Base-by-base conservation (phyloP, 75 land plant species). In the Picea sitchensis region DNA sequence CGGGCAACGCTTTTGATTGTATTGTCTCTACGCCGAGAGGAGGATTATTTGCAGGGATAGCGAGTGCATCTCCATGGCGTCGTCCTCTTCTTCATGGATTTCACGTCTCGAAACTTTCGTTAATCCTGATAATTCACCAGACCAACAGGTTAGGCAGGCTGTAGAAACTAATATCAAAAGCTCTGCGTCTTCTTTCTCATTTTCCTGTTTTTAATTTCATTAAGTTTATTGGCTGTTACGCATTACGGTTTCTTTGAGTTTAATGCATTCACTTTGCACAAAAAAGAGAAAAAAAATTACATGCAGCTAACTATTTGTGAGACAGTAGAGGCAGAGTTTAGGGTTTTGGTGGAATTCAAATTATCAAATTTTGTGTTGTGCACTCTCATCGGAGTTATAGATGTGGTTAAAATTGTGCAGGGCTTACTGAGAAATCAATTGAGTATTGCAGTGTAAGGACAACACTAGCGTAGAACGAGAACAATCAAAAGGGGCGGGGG, bases 41-140 rank as follows among this genome's bases (percentile, higher is more conserved):
- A 51, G 56, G 11, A 9, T 51, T 9, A 51, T 51, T 51, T 51
- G 56, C 54, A 1, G 54, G 54, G 54, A 51, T 9, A 51, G 9
- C 54, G 54, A 8, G 54, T 9, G 56, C 56, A 5, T 17, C 13
- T 20, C 54, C 34, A 71, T 41, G 74, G 74, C 74, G 18, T 11
- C 18, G 13, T 44, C 56, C 56, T 9, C 84, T 44, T 38, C 77
- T 32, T 73, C 87, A 21, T 85, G 84, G 81, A 76, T 75, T 76
- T 81, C 68, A 1, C 86, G 81, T 78, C 60, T 87, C 59, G 91
- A 91, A 63, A 82, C 91, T 58, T 91, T 79, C 79, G 89, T 91
- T 61, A 83, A 84, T 64, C 56, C 87, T 4, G 76, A 84, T 38
- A 67, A 74, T 32, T 72, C 92, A 15, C 81, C 81, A 30, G 13